These are phyloP conservation scores for Picea engelmannii DNA, from an alignment of 83 land plant genomes.

Conservation along the genomic window DNA sequence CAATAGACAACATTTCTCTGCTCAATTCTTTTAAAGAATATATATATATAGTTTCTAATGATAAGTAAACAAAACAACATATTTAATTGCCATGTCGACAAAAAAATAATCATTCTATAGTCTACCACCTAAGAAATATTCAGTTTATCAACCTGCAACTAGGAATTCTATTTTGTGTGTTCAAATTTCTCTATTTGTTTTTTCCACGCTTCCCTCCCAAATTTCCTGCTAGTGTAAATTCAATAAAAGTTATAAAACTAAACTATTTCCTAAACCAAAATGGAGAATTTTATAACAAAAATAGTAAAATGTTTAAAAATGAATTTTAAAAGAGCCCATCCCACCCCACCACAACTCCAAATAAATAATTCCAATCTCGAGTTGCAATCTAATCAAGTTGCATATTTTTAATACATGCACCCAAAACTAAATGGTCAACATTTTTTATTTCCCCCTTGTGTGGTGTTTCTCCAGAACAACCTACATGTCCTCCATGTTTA, in stretches of 20 bases:
- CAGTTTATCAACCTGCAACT: not conserved
- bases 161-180: not conserved
- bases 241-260: not conserved
- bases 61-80: not conserved
- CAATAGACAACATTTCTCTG: conserved; percentile 3
- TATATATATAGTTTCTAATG: not conserved
- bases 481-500: conserved; percentile 28
- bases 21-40: not conserved
- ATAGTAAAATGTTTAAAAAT: not conserved
- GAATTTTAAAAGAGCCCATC: not conserved
- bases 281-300: not conserved
- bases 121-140: not conserved
- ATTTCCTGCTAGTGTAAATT: not conserved
- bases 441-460: conserved; percentile 20
- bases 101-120: not conserved
- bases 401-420: conserved; percentile 61
- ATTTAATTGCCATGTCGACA: not conserved
- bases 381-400: conserved; percentile 31
- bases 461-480: conserved; percentile 10
- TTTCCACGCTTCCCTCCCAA: not conserved
- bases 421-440: conserved; percentile 41
- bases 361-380: not conserved
- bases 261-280: conserved; percentile 1
- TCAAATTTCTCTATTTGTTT: not conserved
- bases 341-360: not conserved